Conservation (phyloP, 148 eudicot species). For the Rhododendron mucronatum region DNA sequence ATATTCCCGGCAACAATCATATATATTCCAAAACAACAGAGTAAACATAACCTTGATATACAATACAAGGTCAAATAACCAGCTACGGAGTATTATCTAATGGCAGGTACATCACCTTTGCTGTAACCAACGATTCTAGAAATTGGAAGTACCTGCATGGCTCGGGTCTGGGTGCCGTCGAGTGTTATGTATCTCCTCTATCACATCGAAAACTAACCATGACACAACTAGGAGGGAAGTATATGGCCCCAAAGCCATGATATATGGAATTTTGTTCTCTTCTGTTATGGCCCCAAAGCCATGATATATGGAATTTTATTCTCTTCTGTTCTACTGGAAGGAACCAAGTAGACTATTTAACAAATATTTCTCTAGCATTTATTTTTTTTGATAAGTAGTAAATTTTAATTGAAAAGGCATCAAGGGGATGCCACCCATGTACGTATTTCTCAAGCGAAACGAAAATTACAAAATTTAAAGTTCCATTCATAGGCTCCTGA, state of each 20-base stretch:
- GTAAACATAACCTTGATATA: not conserved
- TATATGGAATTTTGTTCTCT: not conserved
- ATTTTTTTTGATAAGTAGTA: too few species aligned
- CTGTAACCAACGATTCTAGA: not conserved
- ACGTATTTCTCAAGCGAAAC: not conserved
- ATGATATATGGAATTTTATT: not conserved
- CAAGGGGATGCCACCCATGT: too few species aligned
- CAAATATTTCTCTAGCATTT: not conserved
- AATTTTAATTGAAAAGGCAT: not conserved
- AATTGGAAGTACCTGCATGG: not conserved
- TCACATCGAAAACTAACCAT: not conserved
- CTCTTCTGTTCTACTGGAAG: not conserved
- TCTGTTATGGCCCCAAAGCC: not conserved
- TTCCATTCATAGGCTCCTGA: too few species aligned
- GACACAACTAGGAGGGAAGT: not conserved
- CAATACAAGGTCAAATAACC: not conserved
- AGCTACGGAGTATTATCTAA: not conserved
- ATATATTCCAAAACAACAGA: not conserved
- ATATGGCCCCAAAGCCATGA: not conserved
- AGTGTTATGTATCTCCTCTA: not conserved
- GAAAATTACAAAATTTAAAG: not conserved
- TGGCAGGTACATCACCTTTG: not conserved
- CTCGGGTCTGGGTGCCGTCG: not conserved
- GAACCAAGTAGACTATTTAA: not conserved
- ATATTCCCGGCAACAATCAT: not conserved